These are phyloP conservation scores for Aotearoamyces nothofagi DNA, from an alignment of 2,329 filamentous ascomycete genomes.

Conservation along the genomic window DNA sequence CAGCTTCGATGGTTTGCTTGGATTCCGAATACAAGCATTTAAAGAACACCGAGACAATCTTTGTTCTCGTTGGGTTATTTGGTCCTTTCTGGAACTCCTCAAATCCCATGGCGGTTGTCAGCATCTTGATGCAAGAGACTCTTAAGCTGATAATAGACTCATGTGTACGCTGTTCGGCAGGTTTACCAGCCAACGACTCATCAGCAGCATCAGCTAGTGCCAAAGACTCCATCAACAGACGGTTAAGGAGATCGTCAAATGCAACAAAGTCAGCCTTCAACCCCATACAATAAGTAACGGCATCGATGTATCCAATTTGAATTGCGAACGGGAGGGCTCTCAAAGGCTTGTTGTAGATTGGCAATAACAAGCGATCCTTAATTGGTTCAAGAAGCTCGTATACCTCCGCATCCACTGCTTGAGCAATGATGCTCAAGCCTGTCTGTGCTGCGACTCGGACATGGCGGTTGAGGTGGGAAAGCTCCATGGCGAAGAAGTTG, in stretches of 20 bases:
- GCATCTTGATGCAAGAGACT: conserved; percentile 82
- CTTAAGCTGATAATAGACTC: conserved; percentile 84
- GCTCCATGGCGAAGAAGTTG: conserved; percentile 70
- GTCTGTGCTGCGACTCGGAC: conserved; percentile 77
- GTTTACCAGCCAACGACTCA: conserved; percentile 82
- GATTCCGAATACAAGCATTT: conserved; percentile 93
- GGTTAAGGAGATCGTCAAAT: conserved; percentile 83
- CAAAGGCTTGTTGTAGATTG: conserved; percentile 90
- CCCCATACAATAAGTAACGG: conserved; percentile 86
- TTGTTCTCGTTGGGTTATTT: conserved; percentile 47
- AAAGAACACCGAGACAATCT: conserved; percentile 93
- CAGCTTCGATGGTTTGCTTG: conserved; percentile 81
- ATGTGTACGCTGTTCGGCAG: conserved; percentile 86
- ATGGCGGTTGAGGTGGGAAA: conserved; percentile 91
- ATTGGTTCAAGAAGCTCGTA: conserved; percentile 82
- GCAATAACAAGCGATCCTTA: conserved; percentile 75
- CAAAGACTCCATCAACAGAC: conserved; percentile 83
- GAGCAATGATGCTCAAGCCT: conserved; percentile 67
- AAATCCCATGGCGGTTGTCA: conserved; percentile 87
- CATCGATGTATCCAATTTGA: conserved; percentile 97
- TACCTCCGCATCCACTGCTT: conserved; percentile 61
- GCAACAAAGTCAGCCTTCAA: conserved; percentile 78
- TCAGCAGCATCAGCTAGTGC: conserved; percentile 91
- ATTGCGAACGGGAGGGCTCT: conserved; percentile 84
- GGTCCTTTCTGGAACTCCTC: conserved; percentile 74